Evolutionary conservation across 225 moss, liverwort and hornwort genomes (phyloP), one percentile per base, ranked within the genome.

Genomic region (Polytrichum formosum): DNA sequence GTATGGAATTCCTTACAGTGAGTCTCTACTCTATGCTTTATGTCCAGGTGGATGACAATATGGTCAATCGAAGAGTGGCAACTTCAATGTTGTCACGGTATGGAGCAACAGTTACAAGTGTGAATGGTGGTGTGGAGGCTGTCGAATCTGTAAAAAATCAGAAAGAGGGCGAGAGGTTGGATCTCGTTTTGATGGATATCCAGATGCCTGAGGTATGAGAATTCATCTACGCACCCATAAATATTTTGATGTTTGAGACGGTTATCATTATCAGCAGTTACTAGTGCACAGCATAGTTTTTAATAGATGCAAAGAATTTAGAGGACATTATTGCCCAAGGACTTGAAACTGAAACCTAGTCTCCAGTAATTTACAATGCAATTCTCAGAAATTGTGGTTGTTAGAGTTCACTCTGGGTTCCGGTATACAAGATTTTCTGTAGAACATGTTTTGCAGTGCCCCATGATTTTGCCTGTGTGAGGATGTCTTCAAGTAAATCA

Each of bases 111-210:
- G 85, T 92, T 5, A 74, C 70, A 4, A 82, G 74, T 72, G 82
- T 87, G 59, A 61, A 78, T 67, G 77, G 92, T 55, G 92, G 92
- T 54, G 62, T 72, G 62, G 87, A 90, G 70, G 92, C 92, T 22
- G 61, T 92, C 62, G 63, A 54, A 28, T 78, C 80, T 67, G 1
- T 90, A 18, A 73, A 82, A 73, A 82, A 58, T 61, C 80, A 77
- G 72, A 66, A 60, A 55, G 26, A 70, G 68, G 84, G 84, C 10
- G 68, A 73, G 74, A 77, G 74, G 61, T 90, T 85, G 58, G 85
- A 92, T 64, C 75, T 92, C 25, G 72, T 92, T 20, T 76, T 90
- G 72, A 92, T 92, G 92, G 92, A 92, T 64, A 92, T 92, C 31
- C 92, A 92, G 71, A 92, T 92, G 92, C 90, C 92, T 0, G 87